Evolutionary conservation across 208 protist species (phyloP), one percentile per base, ranked within the genome.

Genomic region (Leptomonas seymouri): DNA sequence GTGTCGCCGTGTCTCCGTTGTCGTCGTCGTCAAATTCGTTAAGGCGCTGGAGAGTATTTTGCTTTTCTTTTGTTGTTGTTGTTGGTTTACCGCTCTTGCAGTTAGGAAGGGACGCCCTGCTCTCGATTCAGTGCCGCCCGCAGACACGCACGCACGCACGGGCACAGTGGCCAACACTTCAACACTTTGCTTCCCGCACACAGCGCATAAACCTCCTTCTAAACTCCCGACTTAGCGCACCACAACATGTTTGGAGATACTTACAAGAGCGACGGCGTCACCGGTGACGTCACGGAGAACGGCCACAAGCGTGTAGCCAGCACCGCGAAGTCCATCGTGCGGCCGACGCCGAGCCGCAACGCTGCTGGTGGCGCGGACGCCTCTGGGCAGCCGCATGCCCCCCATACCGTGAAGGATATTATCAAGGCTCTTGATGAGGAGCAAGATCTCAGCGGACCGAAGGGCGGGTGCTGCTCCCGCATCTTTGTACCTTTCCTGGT

Each of bases 391-490:
- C 46, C 60, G 39, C 57, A 66, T n/a, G 48, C 51, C n/a, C 73
- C 51, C 21, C 85, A 80, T 56, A 85, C 81, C 18, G 87, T 93
- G 23, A 76, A 84, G 61, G 84, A 93, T 27, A 90, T 87, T 31
- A 76, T 91, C 9, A 68, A 75, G 27, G 41, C 56, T 5, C 55
- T 84, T 28, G 85, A 91, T 64, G 79, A 76, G 67, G 84, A 91
- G 39, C 66, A 87, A 39, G 67, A 82, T 44, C 67, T 83, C 21
- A 63, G 60, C 42, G 80, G 80, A 27, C 58, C 64, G 15, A 82
- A 81, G 66, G 80, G 83, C 46, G 78, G 82, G 63, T 91, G 89
- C 82, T 94, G 89, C 78, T 75, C 85, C 42, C 74, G 78, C 25
- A 56, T 93, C 25, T 90, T 90, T 53, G 74, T 92, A 8, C 86